Conservation (phyloP, 768 basidiomycete genomes). For the Lyophyllum atratum region DNA sequence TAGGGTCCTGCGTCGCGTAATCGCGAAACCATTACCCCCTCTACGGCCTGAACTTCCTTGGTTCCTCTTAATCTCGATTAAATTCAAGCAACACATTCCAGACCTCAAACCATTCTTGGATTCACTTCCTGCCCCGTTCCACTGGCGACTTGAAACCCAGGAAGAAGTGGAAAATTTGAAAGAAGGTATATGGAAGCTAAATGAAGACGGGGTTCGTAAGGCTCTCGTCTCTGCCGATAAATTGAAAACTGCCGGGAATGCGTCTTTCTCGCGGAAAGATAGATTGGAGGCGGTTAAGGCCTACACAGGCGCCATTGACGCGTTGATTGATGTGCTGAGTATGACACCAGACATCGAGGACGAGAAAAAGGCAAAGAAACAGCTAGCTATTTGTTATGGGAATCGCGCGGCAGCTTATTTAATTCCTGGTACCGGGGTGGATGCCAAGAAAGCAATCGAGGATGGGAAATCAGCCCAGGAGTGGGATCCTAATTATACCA, state of each 20-base stretch:
- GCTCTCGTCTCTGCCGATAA: slow-evolving; percentile 25
- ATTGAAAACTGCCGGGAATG: slow-evolving; percentile 25
- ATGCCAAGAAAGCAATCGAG: slow-evolving; percentile 30
- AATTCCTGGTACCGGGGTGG: slow-evolving; percentile 25
- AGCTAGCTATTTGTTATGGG: slow-evolving; percentile 30
- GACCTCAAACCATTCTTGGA: slow-evolving; percentile 37
- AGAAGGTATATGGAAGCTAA: slow-evolving; percentile 28
- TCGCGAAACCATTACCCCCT: slow-evolving; percentile 31
- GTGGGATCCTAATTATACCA: slow-evolving; percentile 28
- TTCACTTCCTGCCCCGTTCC: slow-evolving; percentile 36
- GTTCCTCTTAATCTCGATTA: slow-evolving; percentile 29
- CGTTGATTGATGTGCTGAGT: slow-evolving; percentile 22
- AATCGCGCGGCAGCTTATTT: slow-evolving; percentile 35
- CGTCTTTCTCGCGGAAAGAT: slow-evolving; percentile 27
- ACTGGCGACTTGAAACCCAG: slow-evolving; percentile 33
- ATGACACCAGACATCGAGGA: slow-evolving; percentile 28
- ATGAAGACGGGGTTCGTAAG: slow-evolving; percentile 23
- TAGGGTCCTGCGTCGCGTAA: slow-evolving; percentile 30
- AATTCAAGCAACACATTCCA: slow-evolving; percentile 26
- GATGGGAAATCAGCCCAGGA: slow-evolving; percentile 30
- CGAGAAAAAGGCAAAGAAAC: slow-evolving; percentile 21
- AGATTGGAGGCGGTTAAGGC: slow-evolving; percentile 26
- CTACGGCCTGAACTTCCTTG: slow-evolving; percentile 28
- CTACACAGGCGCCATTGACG: slow-evolving; percentile 30
- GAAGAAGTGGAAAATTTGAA: slow-evolving; percentile 31